These are phyloP conservation scores for Rhizopogon sp. DNA, from an alignment of 768 basidiomycete species.

Conservation along the genomic window DNA sequence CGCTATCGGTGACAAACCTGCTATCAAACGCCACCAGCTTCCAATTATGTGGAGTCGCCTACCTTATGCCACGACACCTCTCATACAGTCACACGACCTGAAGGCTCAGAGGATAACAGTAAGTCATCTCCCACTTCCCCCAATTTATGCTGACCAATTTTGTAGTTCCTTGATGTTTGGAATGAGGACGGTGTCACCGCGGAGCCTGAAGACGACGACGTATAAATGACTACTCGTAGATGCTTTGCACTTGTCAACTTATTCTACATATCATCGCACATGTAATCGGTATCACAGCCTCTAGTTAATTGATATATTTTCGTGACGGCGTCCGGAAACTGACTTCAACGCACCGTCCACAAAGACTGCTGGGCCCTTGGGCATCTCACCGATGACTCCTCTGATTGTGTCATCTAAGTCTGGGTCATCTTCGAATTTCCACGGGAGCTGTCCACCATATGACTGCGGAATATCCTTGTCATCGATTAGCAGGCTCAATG, in stretches of 20 bases:
- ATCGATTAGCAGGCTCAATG: conserved; percentile 47
- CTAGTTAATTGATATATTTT: neutral
- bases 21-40: conserved; percentile 53
- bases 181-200: conserved; percentile 72
- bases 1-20: conserved; percentile 80
- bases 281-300: conserved; percentile 17
- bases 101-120: conserved; percentile 61
- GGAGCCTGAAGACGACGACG: conserved; percentile 51
- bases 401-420: conserved; percentile 52
- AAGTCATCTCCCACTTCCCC: conserved; percentile 22
- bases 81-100: conserved; percentile 60
- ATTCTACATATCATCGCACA: conserved; percentile 23
- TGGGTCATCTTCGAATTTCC: conserved; percentile 66
- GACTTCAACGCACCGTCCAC: conserved; percentile 33
- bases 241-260: neutral
- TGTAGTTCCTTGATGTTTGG: conserved; percentile 74
- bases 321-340: neutral
- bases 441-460: conserved; percentile 75
- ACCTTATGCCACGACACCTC: conserved; percentile 56
- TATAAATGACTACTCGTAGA: conserved; percentile 16
- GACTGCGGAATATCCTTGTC: conserved; percentile 50
- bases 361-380: conserved; percentile 51
- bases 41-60: conserved; percentile 72
- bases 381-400: conserved; percentile 42
- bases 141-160: conserved; percentile 1